Evolutionary conservation across 805 yeast genomes (phyloP).

Genomic region (Cyberlindnera nakhonratchasimensis): DNA sequence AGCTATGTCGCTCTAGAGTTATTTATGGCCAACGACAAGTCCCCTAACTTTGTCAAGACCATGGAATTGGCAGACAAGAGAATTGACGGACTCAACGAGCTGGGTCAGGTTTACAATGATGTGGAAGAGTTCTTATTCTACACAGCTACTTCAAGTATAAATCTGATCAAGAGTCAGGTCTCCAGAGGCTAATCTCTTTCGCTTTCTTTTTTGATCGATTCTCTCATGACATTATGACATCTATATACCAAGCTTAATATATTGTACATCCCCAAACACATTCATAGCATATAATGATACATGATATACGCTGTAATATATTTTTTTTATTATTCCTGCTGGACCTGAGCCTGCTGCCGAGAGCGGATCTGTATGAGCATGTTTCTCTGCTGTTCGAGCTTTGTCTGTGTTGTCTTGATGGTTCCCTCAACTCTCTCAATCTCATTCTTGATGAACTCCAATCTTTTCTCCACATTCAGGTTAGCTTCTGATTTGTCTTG

Average conservation of each 20-base stretch:
- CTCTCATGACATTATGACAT: not conserved
- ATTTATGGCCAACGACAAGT: constrained; percentile 73
- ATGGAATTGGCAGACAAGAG: constrained; percentile 59
- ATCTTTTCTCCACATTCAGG: constrained; percentile 79
- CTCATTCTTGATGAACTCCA: constrained; percentile 81
- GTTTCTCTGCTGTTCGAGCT: constrained; percentile 57
- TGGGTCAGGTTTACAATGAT: constrained; percentile 60
- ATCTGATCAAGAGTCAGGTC: constrained; percentile 67
- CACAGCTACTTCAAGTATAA: constrained; percentile 52
- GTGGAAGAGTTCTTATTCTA: constrained; percentile 77
- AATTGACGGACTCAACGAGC: constrained; percentile 46
- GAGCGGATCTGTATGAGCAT: constrained; percentile 47
- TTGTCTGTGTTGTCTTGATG: constrained; percentile 52
- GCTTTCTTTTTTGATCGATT: too few relatives aligned
- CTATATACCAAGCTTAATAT: too few relatives aligned
- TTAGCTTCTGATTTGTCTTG: constrained; percentile 84
- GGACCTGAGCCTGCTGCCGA: constrained; percentile 8
- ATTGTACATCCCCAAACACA: not conserved
- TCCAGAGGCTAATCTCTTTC: constrained; percentile 61
- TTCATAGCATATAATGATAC: too few relatives aligned
- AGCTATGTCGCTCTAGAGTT: constrained; percentile 74
- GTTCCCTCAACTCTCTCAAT: constrained; percentile 72
- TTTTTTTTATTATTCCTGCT: constrained; percentile 1
- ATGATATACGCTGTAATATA: not conserved
- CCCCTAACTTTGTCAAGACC: constrained; percentile 54